A percentile compares a stretch with the other conserved stretches of the same genome.
phyloP scores from a whole-genome alignment of 2,329 filamentous ascomycete species.

The Claviceps fusiformis region DNA sequence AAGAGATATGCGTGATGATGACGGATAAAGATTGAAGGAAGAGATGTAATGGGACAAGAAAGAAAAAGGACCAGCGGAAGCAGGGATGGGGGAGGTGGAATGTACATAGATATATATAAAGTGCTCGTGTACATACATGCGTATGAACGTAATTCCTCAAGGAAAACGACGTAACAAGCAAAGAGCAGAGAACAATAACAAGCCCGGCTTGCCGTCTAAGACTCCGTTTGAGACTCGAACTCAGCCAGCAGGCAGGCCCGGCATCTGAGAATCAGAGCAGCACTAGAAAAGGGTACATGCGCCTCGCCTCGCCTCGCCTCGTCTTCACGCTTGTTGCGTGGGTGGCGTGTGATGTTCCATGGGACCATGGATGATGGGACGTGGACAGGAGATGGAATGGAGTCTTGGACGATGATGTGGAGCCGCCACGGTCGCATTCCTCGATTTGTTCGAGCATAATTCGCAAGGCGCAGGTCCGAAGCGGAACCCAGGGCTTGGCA shows the following conservation, averaged over 20 bases:
- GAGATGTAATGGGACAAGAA: background rate
- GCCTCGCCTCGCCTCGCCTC: no score
- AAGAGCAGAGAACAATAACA: background rate
- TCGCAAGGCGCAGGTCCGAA: background rate
- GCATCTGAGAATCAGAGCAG: background rate
- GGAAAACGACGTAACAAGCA: background rate
- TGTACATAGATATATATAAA: slow-evolving; percentile 1
- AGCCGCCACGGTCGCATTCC: background rate
- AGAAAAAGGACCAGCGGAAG: no score
- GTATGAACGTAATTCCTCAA: no score
- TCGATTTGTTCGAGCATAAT: background rate
- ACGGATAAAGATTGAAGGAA: background rate
- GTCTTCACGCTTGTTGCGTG: background rate
- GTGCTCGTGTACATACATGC: background rate
- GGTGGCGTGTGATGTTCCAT: no score
- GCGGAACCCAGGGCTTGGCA: background rate
- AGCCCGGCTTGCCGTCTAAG: background rate
- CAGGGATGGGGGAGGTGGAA: background rate
- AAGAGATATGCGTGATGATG: slow-evolving; percentile 1
- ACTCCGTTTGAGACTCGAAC: background rate
- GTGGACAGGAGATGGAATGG: background rate
- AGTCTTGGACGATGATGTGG: background rate
- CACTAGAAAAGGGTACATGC: background rate
- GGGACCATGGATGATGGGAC: background rate
- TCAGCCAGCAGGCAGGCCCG: background rate